Evolutionary conservation across 2,329 filamentous ascomycete genomes (phyloP), one percentile per base, ranked within the genome.

Genomic region (Trichoderma sp.): DNA sequence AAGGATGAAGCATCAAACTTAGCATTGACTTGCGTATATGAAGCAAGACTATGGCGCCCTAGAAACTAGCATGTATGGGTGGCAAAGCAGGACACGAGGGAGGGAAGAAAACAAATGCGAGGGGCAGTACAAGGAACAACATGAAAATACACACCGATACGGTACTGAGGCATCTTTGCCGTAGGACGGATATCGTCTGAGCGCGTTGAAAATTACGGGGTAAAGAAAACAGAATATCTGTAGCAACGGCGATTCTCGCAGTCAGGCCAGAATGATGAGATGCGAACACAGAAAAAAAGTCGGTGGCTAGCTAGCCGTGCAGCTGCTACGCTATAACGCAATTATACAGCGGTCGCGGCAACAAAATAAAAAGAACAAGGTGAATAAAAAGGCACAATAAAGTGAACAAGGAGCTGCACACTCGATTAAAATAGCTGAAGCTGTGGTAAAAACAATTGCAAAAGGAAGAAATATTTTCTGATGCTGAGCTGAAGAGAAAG

Each of bases 101-200:
- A 21, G 13, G 29, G 3, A 35, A 13, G 21, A 43, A 64, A n/a
- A 55, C 31, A 5, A 24, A 47, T 24, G 6, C 43, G 24, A 40
- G 1, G 11, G 40, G 31, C 8, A 19, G n/a, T 24, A 24, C 47
- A 27, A 35, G 43, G 3, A 52, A 14, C 0, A 0, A 3, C 16
- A 40, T 8, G n/a, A 43, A 43, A 43, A n/a, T 43, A 77, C 82
- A 74, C 78, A 85, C 83, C 83, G 70, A 85, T 77, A 69, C 84
- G 81, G 72, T 85, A 85, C 68, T 80, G 75, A 71, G 81, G 78
- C 83, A 85, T 85, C 14, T 74, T 78, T 72, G 43, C 27, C 24
- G 16, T 14, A 35, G 68, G 71, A 62, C 8, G 13, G 27, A 69
- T 35, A 33, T 31, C 5, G 6, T 7, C 57, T 60, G 61, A 27